phyloP scores from a whole-genome alignment of 2,329 filamentous ascomycete species.

The Aspergillus piperis region DNA sequence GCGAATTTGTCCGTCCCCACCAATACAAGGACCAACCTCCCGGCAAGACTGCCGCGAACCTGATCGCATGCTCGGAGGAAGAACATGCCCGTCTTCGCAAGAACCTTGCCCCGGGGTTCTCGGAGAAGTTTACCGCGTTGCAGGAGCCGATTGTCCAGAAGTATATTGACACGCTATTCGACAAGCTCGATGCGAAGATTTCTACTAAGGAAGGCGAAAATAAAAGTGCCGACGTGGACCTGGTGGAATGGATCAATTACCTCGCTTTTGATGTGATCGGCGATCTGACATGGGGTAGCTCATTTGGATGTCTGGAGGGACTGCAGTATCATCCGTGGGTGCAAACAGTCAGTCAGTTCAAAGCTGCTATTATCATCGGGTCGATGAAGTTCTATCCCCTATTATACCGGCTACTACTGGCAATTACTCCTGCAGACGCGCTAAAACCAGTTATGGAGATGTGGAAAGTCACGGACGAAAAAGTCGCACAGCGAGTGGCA shows the following conservation, averaged over 20 bases:
- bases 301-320: constrained; percentile 11
- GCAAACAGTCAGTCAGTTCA: background rate
- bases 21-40: too few relatives aligned
- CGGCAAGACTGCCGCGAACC: too few relatives aligned
- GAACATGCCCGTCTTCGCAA: too few relatives aligned
- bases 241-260: constrained; percentile 14
- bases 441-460: background rate
- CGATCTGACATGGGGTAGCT: constrained; percentile 9
- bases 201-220: too few relatives aligned
- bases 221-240: background rate
- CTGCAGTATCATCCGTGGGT: constrained; percentile 11
- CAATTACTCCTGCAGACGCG: background rate
- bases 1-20: too few relatives aligned
- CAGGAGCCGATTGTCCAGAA: too few relatives aligned
- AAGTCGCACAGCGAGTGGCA: background rate
- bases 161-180: too few relatives aligned
- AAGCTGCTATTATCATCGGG: background rate
- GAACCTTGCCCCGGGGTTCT: too few relatives aligned
- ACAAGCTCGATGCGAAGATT: too few relatives aligned
- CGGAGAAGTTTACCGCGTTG: too few relatives aligned
- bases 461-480: background rate
- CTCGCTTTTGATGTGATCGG: constrained; percentile 18
- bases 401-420: background rate
- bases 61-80: too few relatives aligned
- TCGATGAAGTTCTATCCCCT: constrained; percentile 3